A percentile compares a stretch with the other conserved stretches of the same genome.
These are phyloP conservation scores for Cyberlindnera veronae DNA, from an alignment of 805 yeast genomes.

Conservation along the genomic window DNA sequence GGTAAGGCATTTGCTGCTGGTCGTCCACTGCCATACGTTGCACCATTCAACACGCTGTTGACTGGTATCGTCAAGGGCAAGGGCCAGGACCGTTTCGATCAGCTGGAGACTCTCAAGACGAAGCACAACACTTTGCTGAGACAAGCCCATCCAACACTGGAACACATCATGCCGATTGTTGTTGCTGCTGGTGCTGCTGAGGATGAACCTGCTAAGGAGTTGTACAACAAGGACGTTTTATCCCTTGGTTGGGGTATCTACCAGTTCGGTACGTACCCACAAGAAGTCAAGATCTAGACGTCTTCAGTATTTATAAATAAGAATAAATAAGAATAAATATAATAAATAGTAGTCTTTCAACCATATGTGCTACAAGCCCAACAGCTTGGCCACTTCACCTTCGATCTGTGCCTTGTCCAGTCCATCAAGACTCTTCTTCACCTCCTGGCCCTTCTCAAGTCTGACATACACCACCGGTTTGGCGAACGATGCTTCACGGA, in stretches of 20 bases:
- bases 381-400: conserved; percentile 19
- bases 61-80: conserved; percentile 35
- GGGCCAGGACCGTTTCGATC: conserved; percentile 32
- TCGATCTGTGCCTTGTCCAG: conserved; percentile 27
- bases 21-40: conserved; percentile 43
- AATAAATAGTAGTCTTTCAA: background rate
- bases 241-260: conserved; percentile 73
- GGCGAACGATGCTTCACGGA: conserved; percentile 65
- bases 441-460: conserved; percentile 43
- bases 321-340: background rate
- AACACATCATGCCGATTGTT: conserved; percentile 66
- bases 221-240: conserved; percentile 41
- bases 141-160: conserved; percentile 71
- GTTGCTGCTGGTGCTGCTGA: conserved; percentile 55
- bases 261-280: conserved; percentile 36
- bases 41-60: conserved; percentile 48
- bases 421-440: conserved; percentile 35
- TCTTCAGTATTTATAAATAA: background rate
- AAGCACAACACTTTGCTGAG: conserved; percentile 35
- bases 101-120: conserved; percentile 35
- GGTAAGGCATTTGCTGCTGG: conserved; percentile 29
- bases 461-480: conserved; percentile 75
- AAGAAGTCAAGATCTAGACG: background rate
- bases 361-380: conserved; percentile 9
- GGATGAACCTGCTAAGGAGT: conserved; percentile 37